Evolutionary conservation across 2,329 filamentous ascomycete genomes (phyloP).

Genomic region (Verticillium isaacii): DNA sequence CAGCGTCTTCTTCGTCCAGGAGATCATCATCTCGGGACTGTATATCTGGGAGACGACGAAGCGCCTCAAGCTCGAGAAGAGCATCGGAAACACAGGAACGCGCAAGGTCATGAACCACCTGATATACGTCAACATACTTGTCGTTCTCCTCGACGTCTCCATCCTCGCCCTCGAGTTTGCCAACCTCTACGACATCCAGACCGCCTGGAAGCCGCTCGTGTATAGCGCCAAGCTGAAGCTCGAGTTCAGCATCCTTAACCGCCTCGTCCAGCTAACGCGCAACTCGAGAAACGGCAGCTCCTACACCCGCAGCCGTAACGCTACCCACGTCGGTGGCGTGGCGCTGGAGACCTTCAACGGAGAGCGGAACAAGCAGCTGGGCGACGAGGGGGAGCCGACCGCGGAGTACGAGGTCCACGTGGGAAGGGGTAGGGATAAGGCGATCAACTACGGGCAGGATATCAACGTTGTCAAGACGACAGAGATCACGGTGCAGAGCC

Average conservation of each 20-base stretch:
- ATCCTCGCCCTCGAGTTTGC: constrained; percentile 26
- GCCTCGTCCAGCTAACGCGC: constrained; percentile 23
- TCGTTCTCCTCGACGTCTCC: constrained; percentile 38
- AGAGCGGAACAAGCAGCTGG: not conserved
- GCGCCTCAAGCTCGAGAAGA: constrained; percentile 19
- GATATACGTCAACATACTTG: constrained; percentile 38
- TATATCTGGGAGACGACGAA: constrained; percentile 49
- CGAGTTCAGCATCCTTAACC: constrained; percentile 28
- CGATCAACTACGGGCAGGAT: not conserved
- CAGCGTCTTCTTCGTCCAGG: constrained; percentile 50
- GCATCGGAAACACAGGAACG: constrained; percentile 6
- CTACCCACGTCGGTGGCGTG: not conserved
- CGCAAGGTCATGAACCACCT: constrained; percentile 34
- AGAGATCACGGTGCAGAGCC: not conserved
- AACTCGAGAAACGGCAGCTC: not conserved
- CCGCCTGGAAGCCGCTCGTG: constrained; percentile 25
- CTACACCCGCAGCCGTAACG: not conserved
- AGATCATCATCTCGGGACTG: constrained; percentile 45
- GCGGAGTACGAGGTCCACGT: not conserved
- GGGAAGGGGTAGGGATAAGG: not conserved
- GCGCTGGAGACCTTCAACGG: not conserved
- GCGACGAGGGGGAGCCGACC: not conserved
- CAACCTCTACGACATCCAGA: constrained; percentile 26
- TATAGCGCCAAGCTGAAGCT: constrained; percentile 31
- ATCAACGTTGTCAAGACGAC: constrained; percentile 1